Evolutionary conservation across 2,329 filamentous ascomycete genomes (phyloP).

Genomic region (Cercospora brassicicola): DNA sequence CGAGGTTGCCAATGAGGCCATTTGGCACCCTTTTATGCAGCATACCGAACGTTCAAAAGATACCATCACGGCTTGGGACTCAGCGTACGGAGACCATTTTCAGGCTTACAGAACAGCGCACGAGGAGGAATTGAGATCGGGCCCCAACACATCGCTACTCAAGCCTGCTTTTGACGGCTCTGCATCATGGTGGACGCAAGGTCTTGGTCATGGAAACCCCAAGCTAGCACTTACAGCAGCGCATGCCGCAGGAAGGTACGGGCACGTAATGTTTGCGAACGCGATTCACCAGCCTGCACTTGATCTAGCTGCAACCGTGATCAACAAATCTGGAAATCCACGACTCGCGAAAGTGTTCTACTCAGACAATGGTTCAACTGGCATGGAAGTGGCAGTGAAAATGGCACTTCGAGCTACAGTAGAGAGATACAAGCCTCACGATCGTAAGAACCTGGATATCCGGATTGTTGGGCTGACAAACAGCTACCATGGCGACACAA

Average conservation of each 20-base stretch:
- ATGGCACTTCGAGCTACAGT: conserved; percentile 75
- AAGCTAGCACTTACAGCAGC: conserved; percentile 71
- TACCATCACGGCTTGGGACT: conserved; percentile 74
- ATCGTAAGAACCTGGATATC: conserved; percentile 52
- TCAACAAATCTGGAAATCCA: conserved; percentile 61
- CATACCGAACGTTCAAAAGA: conserved; percentile 63
- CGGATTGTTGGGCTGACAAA: conserved; percentile 73
- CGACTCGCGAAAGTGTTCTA: conserved; percentile 73
- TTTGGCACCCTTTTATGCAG: conserved; percentile 89
- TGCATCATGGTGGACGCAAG: conserved; percentile 90
- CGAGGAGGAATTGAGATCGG: conserved; percentile 30
- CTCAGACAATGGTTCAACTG: conserved; percentile 81
- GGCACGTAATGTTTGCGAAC: conserved; percentile 84
- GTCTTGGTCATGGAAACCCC: conserved; percentile 76
- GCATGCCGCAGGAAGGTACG: conserved; percentile 79
- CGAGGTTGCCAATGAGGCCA: conserved; percentile 59
- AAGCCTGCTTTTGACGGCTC: conserved; percentile 76
- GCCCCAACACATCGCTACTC: conserved; percentile 45
- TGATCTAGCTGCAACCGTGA: conserved; percentile 63
- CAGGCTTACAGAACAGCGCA: conserved; percentile 54
- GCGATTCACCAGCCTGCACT: conserved; percentile 78
- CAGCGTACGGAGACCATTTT: conserved; percentile 76
- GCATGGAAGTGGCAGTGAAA: conserved; percentile 79
- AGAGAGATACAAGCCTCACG: conserved; percentile 59
- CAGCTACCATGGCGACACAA: conserved; percentile 84